These are phyloP conservation scores for Crassisporium funariophilum DNA, from an alignment of 768 basidiomycete species.

Conservation along the genomic window DNA sequence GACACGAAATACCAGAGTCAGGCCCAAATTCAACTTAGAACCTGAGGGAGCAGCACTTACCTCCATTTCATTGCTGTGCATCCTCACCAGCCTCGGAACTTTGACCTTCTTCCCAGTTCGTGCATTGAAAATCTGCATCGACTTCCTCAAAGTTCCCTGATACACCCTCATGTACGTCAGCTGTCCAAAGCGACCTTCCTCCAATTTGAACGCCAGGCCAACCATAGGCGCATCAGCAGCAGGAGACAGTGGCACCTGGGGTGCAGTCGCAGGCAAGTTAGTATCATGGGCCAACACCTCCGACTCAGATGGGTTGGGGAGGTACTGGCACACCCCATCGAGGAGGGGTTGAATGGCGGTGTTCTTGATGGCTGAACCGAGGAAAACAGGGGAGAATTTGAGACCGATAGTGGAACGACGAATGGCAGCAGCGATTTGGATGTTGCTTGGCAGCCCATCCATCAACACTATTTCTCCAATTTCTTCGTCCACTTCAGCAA, in stretches of 20 bases:
- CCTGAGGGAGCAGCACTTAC: slow-evolving; percentile 45
- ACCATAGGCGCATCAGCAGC: slow-evolving; percentile 88
- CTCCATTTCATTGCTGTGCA: slow-evolving; percentile 99
- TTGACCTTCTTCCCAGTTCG: slow-evolving; percentile 97
- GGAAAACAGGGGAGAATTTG: slow-evolving; percentile 95
- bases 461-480: slow-evolving; percentile 91
- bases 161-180: slow-evolving; percentile 98
- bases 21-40: neutral
- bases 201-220: slow-evolving; percentile 96
- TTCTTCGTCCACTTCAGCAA: slow-evolving; percentile 95
- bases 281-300: slow-evolving; percentile 83
- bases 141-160: slow-evolving; percentile 90
- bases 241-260: slow-evolving; percentile 75
- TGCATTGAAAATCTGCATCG: slow-evolving; percentile 85
- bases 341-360: slow-evolving; percentile 92
- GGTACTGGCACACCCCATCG: slow-evolving; percentile 94
- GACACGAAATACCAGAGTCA: neutral
- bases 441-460: slow-evolving; percentile 73
- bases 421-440: slow-evolving; percentile 81
- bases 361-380: slow-evolving; percentile 98
- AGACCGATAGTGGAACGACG: slow-evolving; percentile 85
- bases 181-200: slow-evolving; percentile 97
- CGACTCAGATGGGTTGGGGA: slow-evolving; percentile 85
- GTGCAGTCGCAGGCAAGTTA: slow-evolving; percentile 59
- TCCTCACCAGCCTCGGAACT: slow-evolving; percentile 91